phyloP scores from a whole-genome alignment of 306 rosid genomes.

The Ormosia semicastrata region DNA sequence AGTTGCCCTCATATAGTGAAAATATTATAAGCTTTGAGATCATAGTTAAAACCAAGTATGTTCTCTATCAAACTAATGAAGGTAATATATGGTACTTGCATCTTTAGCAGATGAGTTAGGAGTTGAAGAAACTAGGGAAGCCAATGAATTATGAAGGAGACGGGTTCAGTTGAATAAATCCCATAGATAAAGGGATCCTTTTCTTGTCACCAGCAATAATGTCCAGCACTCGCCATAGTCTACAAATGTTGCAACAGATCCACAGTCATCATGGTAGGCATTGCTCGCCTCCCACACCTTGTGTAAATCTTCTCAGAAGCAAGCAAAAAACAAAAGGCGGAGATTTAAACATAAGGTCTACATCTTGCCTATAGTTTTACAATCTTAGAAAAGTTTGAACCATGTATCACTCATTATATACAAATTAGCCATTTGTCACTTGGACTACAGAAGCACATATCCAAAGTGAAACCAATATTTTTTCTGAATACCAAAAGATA shows the following conservation, averaged over 20 bases:
- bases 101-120: too few species aligned
- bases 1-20: too few species aligned
- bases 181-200: slow-evolving; percentile 55
- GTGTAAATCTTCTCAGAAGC: slow-evolving; percentile 71
- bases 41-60: too few species aligned
- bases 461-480: too few species aligned
- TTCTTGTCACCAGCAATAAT: slow-evolving; percentile 57
- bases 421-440: background rate
- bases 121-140: too few species aligned
- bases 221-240: slow-evolving; percentile 64
- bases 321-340: slow-evolving; percentile 18
- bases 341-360: slow-evolving; percentile 11
- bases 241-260: slow-evolving; percentile 79
- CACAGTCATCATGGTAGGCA: slow-evolving; percentile 92
- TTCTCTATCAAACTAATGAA: too few species aligned
- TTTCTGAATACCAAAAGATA: background rate
- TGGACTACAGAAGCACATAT: background rate
- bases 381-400: background rate
- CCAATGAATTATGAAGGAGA: too few species aligned
- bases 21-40: too few species aligned
- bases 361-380: slow-evolving; percentile 14
- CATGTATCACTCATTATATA: background rate
- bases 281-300: slow-evolving; percentile 85
- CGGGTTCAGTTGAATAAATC: too few species aligned
- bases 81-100: too few species aligned